phyloP scores from a whole-genome alignment of 1,284 basidiomycete genomes.

The Apiotrichum gamsii region DNA sequence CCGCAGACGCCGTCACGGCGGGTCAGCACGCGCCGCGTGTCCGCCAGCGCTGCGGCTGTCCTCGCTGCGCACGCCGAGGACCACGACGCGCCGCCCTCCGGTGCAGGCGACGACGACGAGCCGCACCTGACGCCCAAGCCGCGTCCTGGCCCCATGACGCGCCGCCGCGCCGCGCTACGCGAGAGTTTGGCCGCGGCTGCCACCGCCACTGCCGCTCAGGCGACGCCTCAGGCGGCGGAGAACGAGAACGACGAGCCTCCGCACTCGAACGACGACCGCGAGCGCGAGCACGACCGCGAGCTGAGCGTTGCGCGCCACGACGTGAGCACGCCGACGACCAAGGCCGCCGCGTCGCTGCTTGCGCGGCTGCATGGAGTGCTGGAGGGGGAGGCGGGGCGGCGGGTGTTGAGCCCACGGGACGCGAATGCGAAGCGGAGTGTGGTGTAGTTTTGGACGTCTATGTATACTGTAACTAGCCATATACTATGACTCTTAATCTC shows the following conservation, averaged over 20 bases:
- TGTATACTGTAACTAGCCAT: no score
- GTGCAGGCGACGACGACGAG: background rate
- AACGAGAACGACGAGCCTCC: background rate
- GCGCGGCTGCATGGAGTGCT: background rate
- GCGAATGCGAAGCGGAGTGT: no score
- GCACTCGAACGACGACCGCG: background rate
- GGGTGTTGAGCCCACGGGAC: slow-evolving; percentile 8
- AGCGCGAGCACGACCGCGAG: background rate
- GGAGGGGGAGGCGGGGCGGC: background rate
- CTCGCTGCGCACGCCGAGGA: background rate
- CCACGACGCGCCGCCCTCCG: background rate
- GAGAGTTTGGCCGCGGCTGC: background rate
- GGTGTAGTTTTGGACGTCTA: no score
- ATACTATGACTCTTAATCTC: no score
- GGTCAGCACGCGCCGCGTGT: no score
- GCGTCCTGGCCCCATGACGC: background rate
- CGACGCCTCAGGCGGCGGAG: background rate
- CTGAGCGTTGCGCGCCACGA: slow-evolving; percentile 11
- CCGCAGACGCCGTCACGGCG: background rate
- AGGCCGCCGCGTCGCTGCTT: slow-evolving; percentile 8
- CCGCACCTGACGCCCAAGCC: no score
- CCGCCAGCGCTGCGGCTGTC: background rate
- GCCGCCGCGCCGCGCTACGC: background rate
- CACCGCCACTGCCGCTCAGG: no score
- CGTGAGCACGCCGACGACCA: slow-evolving; percentile 10